Conservation (phyloP, 2,329 filamentous ascomycete species). For the Xylaria polymorpha region DNA sequence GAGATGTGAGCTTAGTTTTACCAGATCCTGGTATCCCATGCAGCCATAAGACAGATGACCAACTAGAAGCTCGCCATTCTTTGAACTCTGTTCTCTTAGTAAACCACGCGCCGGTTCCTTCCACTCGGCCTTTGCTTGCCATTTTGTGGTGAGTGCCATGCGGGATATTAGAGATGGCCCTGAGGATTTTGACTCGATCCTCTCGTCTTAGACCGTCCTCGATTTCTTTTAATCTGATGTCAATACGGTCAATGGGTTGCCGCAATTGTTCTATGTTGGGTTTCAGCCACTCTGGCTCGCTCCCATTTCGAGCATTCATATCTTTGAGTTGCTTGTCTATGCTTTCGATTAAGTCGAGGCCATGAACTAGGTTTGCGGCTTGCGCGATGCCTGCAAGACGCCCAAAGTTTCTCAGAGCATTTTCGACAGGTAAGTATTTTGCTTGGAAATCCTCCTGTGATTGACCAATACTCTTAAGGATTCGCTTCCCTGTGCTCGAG, state of each 20-base stretch:
- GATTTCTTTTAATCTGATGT: background rate
- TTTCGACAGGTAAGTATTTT: background rate
- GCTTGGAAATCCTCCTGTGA: slow-evolving; percentile 3
- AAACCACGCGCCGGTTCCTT: slow-evolving; percentile 11
- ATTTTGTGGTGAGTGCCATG: slow-evolving; percentile 13
- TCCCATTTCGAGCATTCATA: background rate
- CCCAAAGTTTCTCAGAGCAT: background rate
- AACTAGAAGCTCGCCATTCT: background rate
- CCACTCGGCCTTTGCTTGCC: background rate
- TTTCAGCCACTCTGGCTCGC: background rate
- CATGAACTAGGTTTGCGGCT: background rate
- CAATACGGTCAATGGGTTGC: slow-evolving; percentile 11
- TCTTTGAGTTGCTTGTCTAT: slow-evolving; percentile 10
- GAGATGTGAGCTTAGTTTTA: slow-evolving; percentile 14
- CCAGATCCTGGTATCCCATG: slow-evolving; percentile 16
- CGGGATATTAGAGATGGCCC: background rate
- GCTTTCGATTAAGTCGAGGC: background rate
- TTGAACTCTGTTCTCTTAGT: background rate
- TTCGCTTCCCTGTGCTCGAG: background rate
- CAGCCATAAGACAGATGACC: background rate
- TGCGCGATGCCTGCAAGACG: slow-evolving; percentile 3
- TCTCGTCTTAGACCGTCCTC: background rate
- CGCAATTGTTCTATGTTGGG: background rate
- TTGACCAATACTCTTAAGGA: slow-evolving; percentile 1
- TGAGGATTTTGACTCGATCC: background rate